phyloP scores from a whole-genome alignment of 177 flowering plant genomes.

The Vitis hybrid region DNA sequence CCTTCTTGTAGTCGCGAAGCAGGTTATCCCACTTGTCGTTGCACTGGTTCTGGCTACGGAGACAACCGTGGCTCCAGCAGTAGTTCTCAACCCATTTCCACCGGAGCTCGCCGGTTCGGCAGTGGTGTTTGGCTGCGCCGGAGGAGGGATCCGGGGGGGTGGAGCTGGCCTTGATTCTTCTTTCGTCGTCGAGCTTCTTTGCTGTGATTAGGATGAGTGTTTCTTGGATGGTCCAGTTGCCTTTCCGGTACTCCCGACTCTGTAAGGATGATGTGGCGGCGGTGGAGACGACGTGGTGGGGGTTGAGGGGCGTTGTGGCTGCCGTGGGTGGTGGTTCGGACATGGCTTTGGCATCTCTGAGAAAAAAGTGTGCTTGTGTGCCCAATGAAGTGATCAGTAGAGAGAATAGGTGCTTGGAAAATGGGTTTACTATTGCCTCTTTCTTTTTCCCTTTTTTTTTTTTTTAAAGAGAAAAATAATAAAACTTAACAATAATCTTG shows the following conservation, averaged over 20 bases:
- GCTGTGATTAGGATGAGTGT: conserved; percentile 39
- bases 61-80: conserved; percentile 40
- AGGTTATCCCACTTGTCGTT: conserved; percentile 53
- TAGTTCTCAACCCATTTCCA: conserved; percentile 54
- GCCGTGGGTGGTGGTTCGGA: too few relatives aligned
- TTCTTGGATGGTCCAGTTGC: conserved; percentile 50
- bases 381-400: too few relatives aligned
- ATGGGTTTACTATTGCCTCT: too few relatives aligned
- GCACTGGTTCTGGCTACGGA: conserved; percentile 47
- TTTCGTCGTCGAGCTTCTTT: conserved; percentile 40
- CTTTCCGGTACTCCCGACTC: conserved; percentile 44
- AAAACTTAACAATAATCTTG: too few relatives aligned
- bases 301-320: not conserved
- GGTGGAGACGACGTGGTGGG: not conserved
- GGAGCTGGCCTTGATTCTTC: conserved; percentile 18
- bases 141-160: not conserved
- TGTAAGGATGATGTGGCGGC: conserved; percentile 8
- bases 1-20: conserved; percentile 48
- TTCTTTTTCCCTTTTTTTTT: too few relatives aligned
- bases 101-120: conserved; percentile 33
- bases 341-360: too few relatives aligned
- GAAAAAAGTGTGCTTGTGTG: too few relatives aligned
- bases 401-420: too few relatives aligned
- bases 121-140: not conserved
- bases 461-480: too few relatives aligned